Evolutionary conservation across 495 filamentous ascomycete species (phyloP).

Genomic region (Penicillium ochrochloron): DNA sequence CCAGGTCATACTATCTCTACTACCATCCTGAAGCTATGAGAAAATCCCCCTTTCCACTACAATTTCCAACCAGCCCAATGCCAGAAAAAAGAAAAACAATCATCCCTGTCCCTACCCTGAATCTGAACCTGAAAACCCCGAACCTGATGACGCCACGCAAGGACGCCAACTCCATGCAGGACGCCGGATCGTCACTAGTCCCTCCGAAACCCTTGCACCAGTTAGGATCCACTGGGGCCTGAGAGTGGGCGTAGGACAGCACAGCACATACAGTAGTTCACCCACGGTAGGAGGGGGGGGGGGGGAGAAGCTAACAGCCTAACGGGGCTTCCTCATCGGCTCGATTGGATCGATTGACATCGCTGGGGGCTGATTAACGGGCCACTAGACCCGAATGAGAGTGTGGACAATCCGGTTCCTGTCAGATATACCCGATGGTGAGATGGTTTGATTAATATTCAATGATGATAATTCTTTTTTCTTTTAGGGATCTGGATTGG

Average conservation of each 20-base stretch:
- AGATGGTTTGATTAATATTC: not conserved
- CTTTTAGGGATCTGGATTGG: not conserved
- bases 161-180: constrained; percentile 7
- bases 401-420: not conserved
- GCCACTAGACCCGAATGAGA: not conserved
- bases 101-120: not conserved
- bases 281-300: not conserved
- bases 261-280: not conserved
- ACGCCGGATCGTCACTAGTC: constrained; percentile 16
- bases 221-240: not conserved
- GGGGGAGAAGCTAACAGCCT: not conserved
- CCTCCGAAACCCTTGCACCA: constrained; percentile 10
- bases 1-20: too few species aligned
- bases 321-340: not conserved
- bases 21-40: not conserved
- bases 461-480: not conserved
- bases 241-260: not conserved
- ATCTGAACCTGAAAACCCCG: not conserved
- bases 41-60: not conserved
- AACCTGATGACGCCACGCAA: constrained; percentile 19
- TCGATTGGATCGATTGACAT: not conserved
- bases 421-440: constrained; percentile 6
- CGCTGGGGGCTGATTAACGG: not conserved
- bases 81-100: not conserved
- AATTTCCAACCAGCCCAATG: constrained; percentile 3